These are phyloP conservation scores for Kluyveromyces nonfermentans DNA, from an alignment of 805 yeast genomes.

Conservation along the genomic window DNA sequence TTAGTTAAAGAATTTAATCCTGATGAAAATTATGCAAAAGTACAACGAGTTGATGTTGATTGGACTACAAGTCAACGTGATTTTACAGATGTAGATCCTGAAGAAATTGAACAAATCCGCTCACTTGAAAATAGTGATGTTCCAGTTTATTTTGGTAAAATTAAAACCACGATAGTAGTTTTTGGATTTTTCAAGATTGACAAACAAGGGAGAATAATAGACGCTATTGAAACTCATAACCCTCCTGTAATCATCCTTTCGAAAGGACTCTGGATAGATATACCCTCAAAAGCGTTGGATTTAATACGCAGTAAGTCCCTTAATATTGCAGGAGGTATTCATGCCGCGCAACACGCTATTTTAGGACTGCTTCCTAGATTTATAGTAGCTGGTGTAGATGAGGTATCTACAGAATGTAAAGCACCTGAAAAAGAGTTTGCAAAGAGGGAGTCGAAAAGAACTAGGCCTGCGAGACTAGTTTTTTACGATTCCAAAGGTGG, in stretches of 20 bases:
- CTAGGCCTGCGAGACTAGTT: conserved; percentile 79
- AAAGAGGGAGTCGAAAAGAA: conserved; percentile 54
- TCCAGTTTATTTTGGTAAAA: conserved; percentile 69
- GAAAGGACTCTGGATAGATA: conserved; percentile 88
- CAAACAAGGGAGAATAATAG: conserved; percentile 67
- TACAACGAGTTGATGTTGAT: conserved; percentile 81
- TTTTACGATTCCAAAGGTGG: conserved; percentile 84
- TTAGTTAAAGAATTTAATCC: conserved; percentile 76
- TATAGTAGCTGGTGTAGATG: conserved; percentile 65
- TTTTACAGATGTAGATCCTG: conserved; percentile 86
- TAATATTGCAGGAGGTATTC: conserved; percentile 85
- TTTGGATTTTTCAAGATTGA: conserved; percentile 92
- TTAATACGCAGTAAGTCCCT: conserved; percentile 47
- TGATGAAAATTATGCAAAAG: conserved; percentile 73
- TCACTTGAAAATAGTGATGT: conserved; percentile 41
- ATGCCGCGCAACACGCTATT: conserved; percentile 88
- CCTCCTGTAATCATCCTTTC: conserved; percentile 67
- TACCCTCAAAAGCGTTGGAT: conserved; percentile 58
- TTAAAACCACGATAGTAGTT: conserved; percentile 64
- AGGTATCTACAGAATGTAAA: conserved; percentile 86
- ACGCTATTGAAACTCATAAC: conserved; percentile 84
- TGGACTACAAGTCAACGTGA: conserved; percentile 92
- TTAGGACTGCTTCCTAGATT: conserved; percentile 70
- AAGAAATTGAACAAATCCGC: conserved; percentile 54
- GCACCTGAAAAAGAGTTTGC: conserved; percentile 97